Base-by-base conservation (phyloP, 2,329 filamentous ascomycete genomes). In the Venturia oleaginea region DNA sequence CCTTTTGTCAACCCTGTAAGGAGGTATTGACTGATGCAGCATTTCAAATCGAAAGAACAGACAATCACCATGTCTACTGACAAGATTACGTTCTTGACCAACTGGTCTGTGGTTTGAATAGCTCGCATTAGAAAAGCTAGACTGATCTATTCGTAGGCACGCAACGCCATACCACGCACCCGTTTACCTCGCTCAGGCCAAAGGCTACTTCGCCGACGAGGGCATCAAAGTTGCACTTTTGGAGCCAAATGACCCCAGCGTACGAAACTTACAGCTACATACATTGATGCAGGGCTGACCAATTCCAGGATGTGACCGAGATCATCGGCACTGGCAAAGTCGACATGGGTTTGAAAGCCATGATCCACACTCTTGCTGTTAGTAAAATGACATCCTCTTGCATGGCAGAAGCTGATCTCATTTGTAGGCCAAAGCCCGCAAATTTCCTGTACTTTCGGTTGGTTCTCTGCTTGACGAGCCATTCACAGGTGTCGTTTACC, bases 21-120 rank as follows among this genome's bases (percentile, higher is more conserved):
- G 72, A 71, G 73, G 72, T 73, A 79, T 81, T 85, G 75, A 85
- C 79, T 72, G 69, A 67, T 68, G 71, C 72, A 85, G 79, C 74
- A 55, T 72, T 75, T 78, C 75, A 78, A 75, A 73, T 75, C 71
- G 10, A 7, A 34, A 57, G 51, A 57, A 19, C 51, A 34, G 34
- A 22, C 74, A 78, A 83, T 74, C 80, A 84, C 74, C 67, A 91
- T 91, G 88, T 85, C 88, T 74, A 90, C 87, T 76, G 88, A 91
- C 75, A 91, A 91, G 85, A 91, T 92, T 72, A 91, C 88, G 63
- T 92, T 91, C 79, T 81, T 91, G 75, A 89, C 88, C 78, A 91
- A 92, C 82, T 92, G 89, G 89, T 91, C 84, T 74, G 78, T 72
- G 30, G 32, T 27, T 63, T 64, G 51, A 37, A 60, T 54, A 43